Evolutionary conservation across 2,329 filamentous ascomycete species (phyloP), one percentile per base, ranked within the genome.

Genomic region (Aspergillus sp.): DNA sequence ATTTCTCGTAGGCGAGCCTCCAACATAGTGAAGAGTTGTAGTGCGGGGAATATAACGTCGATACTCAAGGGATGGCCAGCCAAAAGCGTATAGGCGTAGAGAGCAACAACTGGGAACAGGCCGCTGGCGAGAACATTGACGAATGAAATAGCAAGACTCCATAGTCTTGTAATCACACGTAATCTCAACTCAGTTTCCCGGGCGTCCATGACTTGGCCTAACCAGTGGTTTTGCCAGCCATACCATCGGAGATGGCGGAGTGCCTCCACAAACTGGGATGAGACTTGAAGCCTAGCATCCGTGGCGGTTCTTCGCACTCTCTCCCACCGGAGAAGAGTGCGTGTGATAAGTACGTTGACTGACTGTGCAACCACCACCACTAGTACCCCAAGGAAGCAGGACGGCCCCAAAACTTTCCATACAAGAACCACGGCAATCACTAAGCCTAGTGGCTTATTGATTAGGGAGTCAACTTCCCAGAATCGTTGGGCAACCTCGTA

Each of bases 221-320:
- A 80, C 90, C 90, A 93, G 52, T 85, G 82, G 53, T 85, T 82
- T 72, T 93, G 89, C 90, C 90, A 95, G 42, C 89, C 89, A 67
- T 93, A 92, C 88, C 88, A 92, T 36, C 89, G 83, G 20, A 92
- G 76, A 68, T 93, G 90, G 3, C 91, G 85, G 55, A 95, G 91
- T 0, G 90, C 87, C 71, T 96, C 91, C 51, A 96, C 89, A 58
- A 96, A 95, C 67, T 96, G 91, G 2, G 89, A 88, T 1, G 91
- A 90, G 5, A 89, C 85, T 67, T 96, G 89, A 0, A 96, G 81
- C 63, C 93, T 89, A 22, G 81, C 78, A 69, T 96, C 92, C 0
- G 91, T 93, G 2, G 89, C 87, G 0, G 80, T 77, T 45, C 92
- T 83, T n/a, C 91, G 85, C 22, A 83, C 80, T 55, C 83, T 83